phyloP scores from a whole-genome alignment of 139 green algal species.

The Spirogloea muscicola region DNA sequence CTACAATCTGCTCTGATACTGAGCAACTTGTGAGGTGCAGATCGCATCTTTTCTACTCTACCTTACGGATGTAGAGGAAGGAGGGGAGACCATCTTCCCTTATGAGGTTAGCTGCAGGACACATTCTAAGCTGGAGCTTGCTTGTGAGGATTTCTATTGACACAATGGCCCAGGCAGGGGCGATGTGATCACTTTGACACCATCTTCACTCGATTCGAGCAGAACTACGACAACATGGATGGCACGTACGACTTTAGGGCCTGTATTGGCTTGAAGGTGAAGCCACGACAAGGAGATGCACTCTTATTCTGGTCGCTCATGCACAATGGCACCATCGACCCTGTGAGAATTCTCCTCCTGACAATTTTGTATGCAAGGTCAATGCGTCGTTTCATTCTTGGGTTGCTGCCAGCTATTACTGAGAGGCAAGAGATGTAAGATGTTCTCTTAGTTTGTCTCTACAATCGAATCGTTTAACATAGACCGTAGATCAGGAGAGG shows the following conservation, averaged over 20 bases:
- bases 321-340: constrained; percentile 40
- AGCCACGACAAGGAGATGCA: constrained; percentile 50
- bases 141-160: background rate
- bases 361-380: constrained; percentile 21
- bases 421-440: too few relatives aligned
- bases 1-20: too few relatives aligned
- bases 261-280: constrained; percentile 52
- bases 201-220: background rate
- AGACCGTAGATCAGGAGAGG: too few relatives aligned
- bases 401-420: too few relatives aligned
- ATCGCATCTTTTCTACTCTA: constrained; percentile 57
- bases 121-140: background rate
- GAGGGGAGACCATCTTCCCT: constrained; percentile 72
- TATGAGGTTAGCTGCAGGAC: constrained; percentile 24
- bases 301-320: constrained; percentile 53
- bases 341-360: constrained; percentile 1
- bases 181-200: too few relatives aligned
- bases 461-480: too few relatives aligned
- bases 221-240: constrained; percentile 36
- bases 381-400: too few relatives aligned
- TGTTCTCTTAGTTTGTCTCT: too few relatives aligned
- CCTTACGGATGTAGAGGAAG: constrained; percentile 58
- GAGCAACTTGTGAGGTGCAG: too few relatives aligned
- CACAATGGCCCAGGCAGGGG: too few relatives aligned
- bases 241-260: constrained; percentile 33